Conservation (phyloP, 257 asterid species). For the Primulina huaijiensis region DNA sequence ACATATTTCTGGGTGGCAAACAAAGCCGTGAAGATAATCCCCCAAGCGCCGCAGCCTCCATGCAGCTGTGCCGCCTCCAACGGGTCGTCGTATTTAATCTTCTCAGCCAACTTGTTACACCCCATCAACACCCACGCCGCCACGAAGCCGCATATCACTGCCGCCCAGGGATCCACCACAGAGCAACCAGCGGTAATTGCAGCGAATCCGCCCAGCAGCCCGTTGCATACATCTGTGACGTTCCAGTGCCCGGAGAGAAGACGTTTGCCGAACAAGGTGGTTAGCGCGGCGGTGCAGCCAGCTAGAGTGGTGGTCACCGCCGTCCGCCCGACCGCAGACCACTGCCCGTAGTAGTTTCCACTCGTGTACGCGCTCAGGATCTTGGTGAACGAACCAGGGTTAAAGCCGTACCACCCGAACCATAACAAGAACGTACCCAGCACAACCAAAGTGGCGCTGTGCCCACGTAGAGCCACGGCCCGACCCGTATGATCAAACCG, state of each 20-base stretch:
- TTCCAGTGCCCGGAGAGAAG: constrained; percentile 84
- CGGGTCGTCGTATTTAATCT: constrained; percentile 66
- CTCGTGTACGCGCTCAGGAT: constrained; percentile 40
- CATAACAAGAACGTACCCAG: constrained; percentile 71
- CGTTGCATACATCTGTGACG: constrained; percentile 87
- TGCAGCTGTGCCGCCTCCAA: constrained; percentile 91
- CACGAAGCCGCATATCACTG: constrained; percentile 77
- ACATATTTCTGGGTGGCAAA: constrained; percentile 64
- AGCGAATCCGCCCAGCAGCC: constrained; percentile 82
- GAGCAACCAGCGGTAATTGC: constrained; percentile 92
- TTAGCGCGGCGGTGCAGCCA: constrained; percentile 87
- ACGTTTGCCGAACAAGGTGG: constrained; percentile 73
- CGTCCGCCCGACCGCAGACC: constrained; percentile 94
- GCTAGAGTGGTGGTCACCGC: constrained; percentile 91
- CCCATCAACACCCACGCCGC: constrained; percentile 81
- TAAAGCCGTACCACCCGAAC: constrained; percentile 96
- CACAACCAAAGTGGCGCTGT: constrained; percentile 74
- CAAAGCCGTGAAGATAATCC: constrained; percentile 66
- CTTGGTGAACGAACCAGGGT: constrained; percentile 76
- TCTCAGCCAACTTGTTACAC: constrained; percentile 67
- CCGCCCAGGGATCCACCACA: constrained; percentile 97
- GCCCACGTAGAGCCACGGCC: constrained; percentile 59
- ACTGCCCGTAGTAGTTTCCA: constrained; percentile 70
- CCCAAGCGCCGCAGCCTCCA: constrained; percentile 96
- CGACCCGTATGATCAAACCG: constrained; percentile 76